These are phyloP conservation scores for Globisporangium solare DNA, from an alignment of 352 stramenopile genomes.

Conservation along the genomic window DNA sequence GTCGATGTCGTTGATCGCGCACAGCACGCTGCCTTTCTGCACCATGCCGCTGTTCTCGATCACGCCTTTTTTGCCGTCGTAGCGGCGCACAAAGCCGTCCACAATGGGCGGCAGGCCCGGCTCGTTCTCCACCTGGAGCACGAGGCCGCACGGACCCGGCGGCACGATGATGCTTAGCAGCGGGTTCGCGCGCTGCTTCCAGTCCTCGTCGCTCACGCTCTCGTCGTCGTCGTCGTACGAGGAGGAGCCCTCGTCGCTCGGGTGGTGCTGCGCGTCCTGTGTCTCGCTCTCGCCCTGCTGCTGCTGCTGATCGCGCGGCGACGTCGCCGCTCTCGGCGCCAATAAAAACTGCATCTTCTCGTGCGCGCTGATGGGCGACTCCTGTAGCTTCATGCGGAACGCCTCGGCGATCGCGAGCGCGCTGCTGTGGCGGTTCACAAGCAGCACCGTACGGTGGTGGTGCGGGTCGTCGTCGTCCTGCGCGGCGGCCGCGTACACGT, in stretches of 20 bases:
- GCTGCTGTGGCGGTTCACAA: constrained; percentile 24
- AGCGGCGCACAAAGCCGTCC: constrained; percentile 69
- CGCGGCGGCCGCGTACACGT: constrained; percentile 18
- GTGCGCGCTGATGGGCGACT: constrained; percentile 60
- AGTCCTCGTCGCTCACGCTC: constrained; percentile 57
- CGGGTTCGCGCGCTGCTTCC: constrained; percentile 56
- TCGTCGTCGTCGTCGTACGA: constrained; percentile 33
- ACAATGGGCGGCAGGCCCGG: constrained; percentile 38
- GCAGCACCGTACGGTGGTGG: constrained; percentile 13
- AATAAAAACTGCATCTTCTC: constrained; percentile 63
- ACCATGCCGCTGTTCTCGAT: constrained; percentile 78
- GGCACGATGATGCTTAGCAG: constrained; percentile 71
- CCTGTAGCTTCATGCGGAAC: constrained; percentile 62
- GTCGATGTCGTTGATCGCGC: constrained; percentile 78
- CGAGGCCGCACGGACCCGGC: constrained; percentile 62
- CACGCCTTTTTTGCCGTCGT: constrained; percentile 58
- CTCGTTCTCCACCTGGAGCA: constrained; percentile 48
- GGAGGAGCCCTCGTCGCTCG: constrained; percentile 11
- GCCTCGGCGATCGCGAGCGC: constrained; percentile 57
- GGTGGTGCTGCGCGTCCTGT: constrained; percentile 7
- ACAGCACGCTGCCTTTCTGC: constrained; percentile 57
- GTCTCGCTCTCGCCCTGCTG: neutral
- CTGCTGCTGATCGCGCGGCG: neutral
- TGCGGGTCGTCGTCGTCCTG: constrained; percentile 16
- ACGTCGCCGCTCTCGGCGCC: constrained; percentile 11